Evolutionary conservation across 1,139 yeast genomes (phyloP).

Genomic region (Magnusiomyces sp.): DNA sequence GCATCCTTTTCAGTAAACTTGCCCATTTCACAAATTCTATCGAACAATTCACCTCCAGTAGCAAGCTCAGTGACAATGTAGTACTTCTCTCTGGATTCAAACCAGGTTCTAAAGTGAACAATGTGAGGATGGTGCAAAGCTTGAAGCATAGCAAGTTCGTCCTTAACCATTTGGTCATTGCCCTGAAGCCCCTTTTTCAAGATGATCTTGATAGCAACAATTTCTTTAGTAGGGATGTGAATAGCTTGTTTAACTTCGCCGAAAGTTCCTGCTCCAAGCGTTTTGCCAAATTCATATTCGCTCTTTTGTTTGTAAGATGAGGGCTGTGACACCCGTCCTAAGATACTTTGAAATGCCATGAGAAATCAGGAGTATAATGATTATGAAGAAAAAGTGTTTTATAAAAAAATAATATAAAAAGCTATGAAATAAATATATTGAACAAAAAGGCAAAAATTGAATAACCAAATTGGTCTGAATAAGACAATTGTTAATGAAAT

Average conservation of each 20-base stretch:
- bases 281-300: slow-evolving; percentile 62
- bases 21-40: slow-evolving; percentile 67
- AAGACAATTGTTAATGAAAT: neutral
- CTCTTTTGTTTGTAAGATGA: slow-evolving; percentile 54
- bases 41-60: slow-evolving; percentile 87
- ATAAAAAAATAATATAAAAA: neutral
- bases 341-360: no score
- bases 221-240: slow-evolving; percentile 48
- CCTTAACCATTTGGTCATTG: slow-evolving; percentile 60
- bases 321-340: no score
- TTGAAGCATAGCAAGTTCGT: slow-evolving; percentile 63
- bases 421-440: neutral
- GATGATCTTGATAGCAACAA: slow-evolving; percentile 81
- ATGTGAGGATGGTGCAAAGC: slow-evolving; percentile 70
- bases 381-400: no score
- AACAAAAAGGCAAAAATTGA: neutral
- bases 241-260: slow-evolving; percentile 81
- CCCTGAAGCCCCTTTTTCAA: slow-evolving; percentile 75
- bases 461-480: neutral
- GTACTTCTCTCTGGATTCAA: slow-evolving; percentile 59
- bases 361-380: no score
- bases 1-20: slow-evolving; percentile 83
- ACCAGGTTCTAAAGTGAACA: slow-evolving; percentile 79
- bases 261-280: slow-evolving; percentile 86
- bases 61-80: slow-evolving; percentile 52